phyloP scores from a whole-genome alignment of 2,329 filamentous ascomycete genomes.

The Coniochaeta sp. region DNA sequence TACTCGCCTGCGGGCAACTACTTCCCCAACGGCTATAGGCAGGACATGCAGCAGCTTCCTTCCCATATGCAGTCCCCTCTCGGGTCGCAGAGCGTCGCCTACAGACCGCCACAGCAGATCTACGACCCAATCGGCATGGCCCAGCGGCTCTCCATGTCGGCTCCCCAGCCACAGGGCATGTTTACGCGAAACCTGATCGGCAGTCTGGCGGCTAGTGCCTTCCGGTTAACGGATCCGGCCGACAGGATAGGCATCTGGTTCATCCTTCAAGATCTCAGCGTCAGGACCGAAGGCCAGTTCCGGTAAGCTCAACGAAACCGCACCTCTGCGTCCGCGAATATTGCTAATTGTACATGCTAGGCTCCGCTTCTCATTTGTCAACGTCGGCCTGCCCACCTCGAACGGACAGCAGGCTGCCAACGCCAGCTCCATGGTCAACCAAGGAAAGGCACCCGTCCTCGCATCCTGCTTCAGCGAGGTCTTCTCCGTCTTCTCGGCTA shows the following conservation, averaged over 20 bases:
- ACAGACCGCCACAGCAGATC: constrained; percentile 23
- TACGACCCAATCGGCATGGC: constrained; percentile 25
- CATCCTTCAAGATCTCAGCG: constrained; percentile 88
- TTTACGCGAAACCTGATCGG: constrained; percentile 94
- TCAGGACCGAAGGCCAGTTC: constrained; percentile 86
- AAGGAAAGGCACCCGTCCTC: constrained; percentile 70
- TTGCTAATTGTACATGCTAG: constrained; percentile 26
- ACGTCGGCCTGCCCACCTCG: constrained; percentile 56
- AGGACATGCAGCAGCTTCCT: neutral
- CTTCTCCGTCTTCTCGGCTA: constrained; percentile 92
- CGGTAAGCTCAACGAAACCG: too few relatives aligned
- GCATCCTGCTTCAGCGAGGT: constrained; percentile 80
- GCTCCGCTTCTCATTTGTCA: constrained; percentile 69
- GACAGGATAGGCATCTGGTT: constrained; percentile 93
- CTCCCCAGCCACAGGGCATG: constrained; percentile 65
- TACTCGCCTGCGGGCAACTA: constrained; percentile 2
- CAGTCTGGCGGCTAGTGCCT: constrained; percentile 81
- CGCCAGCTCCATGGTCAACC: constrained; percentile 53
- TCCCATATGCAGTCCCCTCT: constrained; percentile 5
- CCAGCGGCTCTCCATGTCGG: constrained; percentile 28
- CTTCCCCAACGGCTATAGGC: neutral
- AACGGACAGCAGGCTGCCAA: constrained; percentile 28
- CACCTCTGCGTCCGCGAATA: too few relatives aligned
- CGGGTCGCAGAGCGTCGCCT: constrained; percentile 15
- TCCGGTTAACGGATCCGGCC: constrained; percentile 69